Conservation (phyloP, 352 stramenopile species). For the Globisporangium parvum region DNA sequence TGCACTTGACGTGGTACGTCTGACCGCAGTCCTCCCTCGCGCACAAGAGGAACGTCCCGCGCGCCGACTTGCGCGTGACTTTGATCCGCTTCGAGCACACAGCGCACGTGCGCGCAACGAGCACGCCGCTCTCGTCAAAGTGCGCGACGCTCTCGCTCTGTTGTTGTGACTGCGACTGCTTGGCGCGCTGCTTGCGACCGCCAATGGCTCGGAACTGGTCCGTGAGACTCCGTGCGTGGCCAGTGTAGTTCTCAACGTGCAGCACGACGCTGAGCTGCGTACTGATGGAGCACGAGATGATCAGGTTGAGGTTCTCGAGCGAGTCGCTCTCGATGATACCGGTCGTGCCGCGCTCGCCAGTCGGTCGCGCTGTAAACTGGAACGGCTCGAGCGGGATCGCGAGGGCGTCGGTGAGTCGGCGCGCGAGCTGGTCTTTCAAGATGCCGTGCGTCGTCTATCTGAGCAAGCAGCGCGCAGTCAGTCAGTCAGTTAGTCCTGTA, state of each 20-base stretch:
- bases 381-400: conserved; percentile 44
- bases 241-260: conserved; percentile 54
- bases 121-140: conserved; percentile 50
- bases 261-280: conserved; percentile 42
- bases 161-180: neutral
- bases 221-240: conserved; percentile 22
- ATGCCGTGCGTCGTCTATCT: conserved; percentile 56
- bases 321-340: conserved; percentile 46
- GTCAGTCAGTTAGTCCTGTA: neutral
- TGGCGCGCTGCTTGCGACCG: conserved; percentile 1
- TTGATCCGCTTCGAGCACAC: conserved; percentile 49
- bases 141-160: conserved; percentile 33
- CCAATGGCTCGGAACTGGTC: conserved; percentile 37
- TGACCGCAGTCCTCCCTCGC: conserved; percentile 44
- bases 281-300: conserved; percentile 45
- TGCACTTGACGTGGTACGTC: conserved; percentile 60
- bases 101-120: conserved; percentile 41
- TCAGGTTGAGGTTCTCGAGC: conserved; percentile 46
- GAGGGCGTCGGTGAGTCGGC: conserved; percentile 45
- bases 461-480: neutral
- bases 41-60: conserved; percentile 31
- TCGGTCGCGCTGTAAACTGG: conserved; percentile 29
- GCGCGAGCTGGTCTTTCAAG: conserved; percentile 45
- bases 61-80: conserved; percentile 18
- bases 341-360: conserved; percentile 34